These are phyloP conservation scores for Mycena epipterygia DNA, from an alignment of 768 basidiomycete species.

Conservation along the genomic window DNA sequence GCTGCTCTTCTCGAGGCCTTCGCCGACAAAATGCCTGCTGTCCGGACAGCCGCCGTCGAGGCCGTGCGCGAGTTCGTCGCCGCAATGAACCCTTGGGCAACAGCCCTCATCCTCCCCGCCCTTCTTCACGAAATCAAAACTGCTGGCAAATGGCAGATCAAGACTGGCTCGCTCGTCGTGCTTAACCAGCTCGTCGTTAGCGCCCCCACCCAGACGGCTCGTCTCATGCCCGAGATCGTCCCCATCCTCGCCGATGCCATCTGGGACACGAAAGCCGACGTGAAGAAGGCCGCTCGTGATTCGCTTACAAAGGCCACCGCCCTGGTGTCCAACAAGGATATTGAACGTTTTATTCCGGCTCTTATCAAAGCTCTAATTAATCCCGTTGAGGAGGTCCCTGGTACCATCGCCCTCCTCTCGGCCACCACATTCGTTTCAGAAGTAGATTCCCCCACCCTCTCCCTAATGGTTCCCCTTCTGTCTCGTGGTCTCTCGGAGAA, in stretches of 20 bases:
- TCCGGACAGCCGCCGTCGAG: conserved; percentile 86
- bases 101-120: conserved; percentile 84
- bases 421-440: conserved; percentile 99
- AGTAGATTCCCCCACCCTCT: conserved; percentile 97
- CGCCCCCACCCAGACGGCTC: conserved; percentile 86
- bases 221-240: conserved; percentile 94
- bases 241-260: conserved; percentile 95
- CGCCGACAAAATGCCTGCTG: conserved; percentile 94
- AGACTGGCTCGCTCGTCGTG: conserved; percentile 86
- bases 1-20: conserved; percentile 90
- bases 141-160: conserved; percentile 98
- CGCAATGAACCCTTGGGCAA: conserved; percentile 91
- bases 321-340: conserved; percentile 98
- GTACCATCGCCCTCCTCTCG: conserved; percentile 94
- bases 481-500: conserved; percentile 96
- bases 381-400: conserved; percentile 99
- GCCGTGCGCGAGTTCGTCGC: conserved; percentile 83
- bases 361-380: conserved; percentile 98
- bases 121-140: conserved; percentile 95
- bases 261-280: conserved; percentile 99
- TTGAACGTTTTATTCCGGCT: conserved; percentile 96
- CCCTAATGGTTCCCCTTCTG: conserved; percentile 96
- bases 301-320: conserved; percentile 95
- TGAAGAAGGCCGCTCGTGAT: conserved; percentile 98
- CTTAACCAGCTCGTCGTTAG: conserved; percentile 90